These are phyloP conservation scores for Fusarium fujikuroi DNA, from an alignment of 2,329 filamentous ascomycete species.

Conservation along the genomic window DNA sequence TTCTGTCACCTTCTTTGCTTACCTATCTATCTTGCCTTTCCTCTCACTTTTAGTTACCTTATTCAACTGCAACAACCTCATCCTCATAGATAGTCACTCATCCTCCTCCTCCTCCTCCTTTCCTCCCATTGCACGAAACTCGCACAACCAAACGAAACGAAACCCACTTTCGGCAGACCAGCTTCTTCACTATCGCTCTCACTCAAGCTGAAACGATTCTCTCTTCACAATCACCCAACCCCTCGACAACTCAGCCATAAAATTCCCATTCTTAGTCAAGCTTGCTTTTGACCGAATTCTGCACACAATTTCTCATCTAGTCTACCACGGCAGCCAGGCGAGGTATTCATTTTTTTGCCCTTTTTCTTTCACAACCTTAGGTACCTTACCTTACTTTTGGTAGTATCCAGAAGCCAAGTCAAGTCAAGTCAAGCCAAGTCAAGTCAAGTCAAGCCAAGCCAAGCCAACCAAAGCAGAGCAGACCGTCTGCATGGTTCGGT, in stretches of 20 bases:
- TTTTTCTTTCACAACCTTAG: neutral
- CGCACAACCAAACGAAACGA: slow-evolving; percentile 4
- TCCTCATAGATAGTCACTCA: neutral
- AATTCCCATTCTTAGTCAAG: neutral
- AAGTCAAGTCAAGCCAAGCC: slow-evolving; percentile 15
- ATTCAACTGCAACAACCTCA: neutral
- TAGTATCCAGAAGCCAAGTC: slow-evolving; percentile 4
- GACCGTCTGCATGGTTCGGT: slow-evolving; percentile 13
- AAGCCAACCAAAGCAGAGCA: neutral
- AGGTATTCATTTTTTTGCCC: neutral
- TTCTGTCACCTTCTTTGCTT: slow-evolving; percentile 8
- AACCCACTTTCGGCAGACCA: slow-evolving; percentile 20
- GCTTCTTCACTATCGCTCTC: neutral
- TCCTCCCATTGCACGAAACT: slow-evolving; percentile 12
- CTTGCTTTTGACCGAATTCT: neutral
- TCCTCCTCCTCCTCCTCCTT: neutral
- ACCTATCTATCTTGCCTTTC: neutral
- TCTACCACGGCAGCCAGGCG: neutral
- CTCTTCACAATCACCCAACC: neutral
- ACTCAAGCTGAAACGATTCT: slow-evolving; percentile 3
- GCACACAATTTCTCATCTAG: neutral
- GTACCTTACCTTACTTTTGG: neutral
- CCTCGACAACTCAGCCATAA: neutral
- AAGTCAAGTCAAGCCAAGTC: too few relatives aligned
- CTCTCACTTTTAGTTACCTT: neutral